A percentile compares a stretch with the other conserved stretches of the same genome.
phyloP scores from a whole-genome alignment of 768 basidiomycete genomes.

The Erythrobasidium yunnanense region DNA sequence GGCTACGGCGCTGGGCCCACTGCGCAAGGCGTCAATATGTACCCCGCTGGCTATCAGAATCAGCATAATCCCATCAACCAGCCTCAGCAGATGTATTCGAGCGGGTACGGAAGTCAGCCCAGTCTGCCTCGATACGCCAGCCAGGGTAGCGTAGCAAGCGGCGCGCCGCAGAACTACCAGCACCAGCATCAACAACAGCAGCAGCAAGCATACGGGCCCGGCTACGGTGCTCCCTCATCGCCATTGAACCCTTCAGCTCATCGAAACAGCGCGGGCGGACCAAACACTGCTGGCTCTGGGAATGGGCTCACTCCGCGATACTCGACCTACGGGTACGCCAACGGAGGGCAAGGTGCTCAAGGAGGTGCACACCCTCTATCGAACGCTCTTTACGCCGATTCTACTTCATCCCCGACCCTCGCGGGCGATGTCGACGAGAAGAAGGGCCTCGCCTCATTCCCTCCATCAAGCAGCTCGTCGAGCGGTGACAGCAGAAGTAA shows the following conservation, averaged over 20 bases:
- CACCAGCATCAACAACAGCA: background rate
- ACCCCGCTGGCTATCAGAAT: background rate
- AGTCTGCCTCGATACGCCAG: conserved; percentile 19
- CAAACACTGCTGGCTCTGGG: background rate
- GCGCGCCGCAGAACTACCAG: background rate
- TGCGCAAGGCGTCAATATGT: background rate
- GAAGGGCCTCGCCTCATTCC: conserved; percentile 26
- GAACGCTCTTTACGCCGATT: conserved; percentile 37
- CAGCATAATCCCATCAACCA: conserved; percentile 13
- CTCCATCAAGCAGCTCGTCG: conserved; percentile 11
- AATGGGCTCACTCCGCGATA: conserved; percentile 19
- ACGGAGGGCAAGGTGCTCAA: conserved; percentile 26
- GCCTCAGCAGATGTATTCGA: conserved; percentile 13
- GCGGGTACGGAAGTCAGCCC: conserved; percentile 1
- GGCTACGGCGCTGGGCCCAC: too few relatives aligned
- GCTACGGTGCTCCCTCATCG: background rate
- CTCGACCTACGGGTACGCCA: conserved; percentile 30
- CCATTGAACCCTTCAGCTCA: background rate
- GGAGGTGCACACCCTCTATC: conserved; percentile 37
- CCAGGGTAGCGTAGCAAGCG: background rate
- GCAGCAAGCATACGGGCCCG: too few relatives aligned
- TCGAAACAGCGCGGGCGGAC: background rate
- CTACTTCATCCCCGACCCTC: conserved; percentile 33
- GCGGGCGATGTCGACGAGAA: conserved; percentile 34
- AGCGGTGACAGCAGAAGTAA: conserved; percentile 19